Conservation (phyloP, 2,329 filamentous ascomycete genomes). For the Ophiostoma himal-ulmi region DNA sequence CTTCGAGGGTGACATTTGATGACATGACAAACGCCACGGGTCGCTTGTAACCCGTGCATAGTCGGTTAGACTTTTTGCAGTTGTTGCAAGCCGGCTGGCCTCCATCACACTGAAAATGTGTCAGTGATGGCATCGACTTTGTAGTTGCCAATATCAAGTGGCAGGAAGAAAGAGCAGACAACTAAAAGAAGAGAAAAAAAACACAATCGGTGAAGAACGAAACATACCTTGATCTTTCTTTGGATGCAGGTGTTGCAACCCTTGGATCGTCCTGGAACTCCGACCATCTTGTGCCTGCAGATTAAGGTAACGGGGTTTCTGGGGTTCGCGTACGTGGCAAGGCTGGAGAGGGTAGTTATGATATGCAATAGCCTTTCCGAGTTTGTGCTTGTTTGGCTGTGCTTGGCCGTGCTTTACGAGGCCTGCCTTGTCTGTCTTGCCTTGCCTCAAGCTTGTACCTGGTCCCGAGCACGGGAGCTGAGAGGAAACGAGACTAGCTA, state of each 20-base stretch:
- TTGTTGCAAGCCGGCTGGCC: constrained; percentile 28
- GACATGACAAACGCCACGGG: constrained; percentile 26
- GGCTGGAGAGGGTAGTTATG: background rate
- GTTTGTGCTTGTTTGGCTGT: background rate
- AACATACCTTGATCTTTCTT: constrained; percentile 26
- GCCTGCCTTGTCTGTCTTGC: background rate
- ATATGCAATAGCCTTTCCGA: background rate
- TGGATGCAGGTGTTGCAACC: constrained; percentile 27
- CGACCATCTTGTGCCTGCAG: constrained; percentile 25
- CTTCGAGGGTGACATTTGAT: constrained; percentile 15
- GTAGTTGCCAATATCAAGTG: too few relatives aligned
- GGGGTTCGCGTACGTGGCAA: background rate
- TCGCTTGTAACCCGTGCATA: constrained; percentile 29
- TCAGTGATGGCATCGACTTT: background rate
- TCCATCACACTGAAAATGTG: constrained; percentile 25
- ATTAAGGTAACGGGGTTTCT: background rate
- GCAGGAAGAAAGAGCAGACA: background rate
- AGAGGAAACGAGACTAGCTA: background rate
- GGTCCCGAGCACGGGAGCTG: background rate
- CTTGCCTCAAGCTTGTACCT: background rate
- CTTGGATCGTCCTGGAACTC: constrained; percentile 27
- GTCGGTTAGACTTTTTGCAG: constrained; percentile 27
- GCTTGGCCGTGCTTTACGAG: background rate
- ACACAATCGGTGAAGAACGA: background rate
- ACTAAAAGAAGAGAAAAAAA: background rate